These are phyloP conservation scores for Coleophoma cylindrospora DNA, from an alignment of 2,329 filamentous ascomycete genomes.

Conservation along the genomic window DNA sequence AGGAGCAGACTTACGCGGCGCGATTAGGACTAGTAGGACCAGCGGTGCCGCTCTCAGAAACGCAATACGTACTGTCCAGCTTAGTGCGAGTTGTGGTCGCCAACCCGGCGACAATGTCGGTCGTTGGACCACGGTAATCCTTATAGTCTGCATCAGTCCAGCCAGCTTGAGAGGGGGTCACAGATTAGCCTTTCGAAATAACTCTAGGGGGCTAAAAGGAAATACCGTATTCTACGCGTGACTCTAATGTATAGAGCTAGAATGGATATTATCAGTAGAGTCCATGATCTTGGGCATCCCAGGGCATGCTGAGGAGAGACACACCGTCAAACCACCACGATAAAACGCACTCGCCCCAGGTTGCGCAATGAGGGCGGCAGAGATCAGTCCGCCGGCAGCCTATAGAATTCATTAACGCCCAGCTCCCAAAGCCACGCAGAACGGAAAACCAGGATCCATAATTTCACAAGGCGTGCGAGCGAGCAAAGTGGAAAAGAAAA, in stretches of 20 bases:
- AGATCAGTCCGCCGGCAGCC: slow-evolving; percentile 59
- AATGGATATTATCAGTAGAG: neutral
- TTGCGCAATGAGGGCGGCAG: slow-evolving; percentile 49
- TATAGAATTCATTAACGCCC: slow-evolving; percentile 14
- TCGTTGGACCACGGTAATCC: slow-evolving; percentile 53
- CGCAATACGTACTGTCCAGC: slow-evolving; percentile 49
- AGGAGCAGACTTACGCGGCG: slow-evolving; percentile 37
- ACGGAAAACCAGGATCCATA: too few species aligned
- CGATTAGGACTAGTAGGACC: slow-evolving; percentile 56
- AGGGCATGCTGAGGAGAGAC: neutral
- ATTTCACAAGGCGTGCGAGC: too few species aligned
- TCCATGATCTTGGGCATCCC: too few species aligned
- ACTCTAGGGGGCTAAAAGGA: neutral
- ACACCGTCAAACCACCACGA: slow-evolving; percentile 53
- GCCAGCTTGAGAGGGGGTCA: slow-evolving; percentile 33
- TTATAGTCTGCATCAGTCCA: slow-evolving; percentile 51
- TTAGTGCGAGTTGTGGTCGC: slow-evolving; percentile 51
- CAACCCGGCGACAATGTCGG: slow-evolving; percentile 49
- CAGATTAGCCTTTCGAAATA: too few species aligned
- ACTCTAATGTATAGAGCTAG: slow-evolving; percentile 26
- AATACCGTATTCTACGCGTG: slow-evolving; percentile 24
- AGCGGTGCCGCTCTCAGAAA: slow-evolving; percentile 59
- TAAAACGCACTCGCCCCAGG: slow-evolving; percentile 55
- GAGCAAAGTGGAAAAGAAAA: too few species aligned
- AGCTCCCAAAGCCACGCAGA: too few species aligned